Percentiles rank a stretch among this genome's conserved stretches.
phyloP scores from a whole-genome alignment of 1,284 basidiomycete genomes.

The Melampsora larici-populina region DNA sequence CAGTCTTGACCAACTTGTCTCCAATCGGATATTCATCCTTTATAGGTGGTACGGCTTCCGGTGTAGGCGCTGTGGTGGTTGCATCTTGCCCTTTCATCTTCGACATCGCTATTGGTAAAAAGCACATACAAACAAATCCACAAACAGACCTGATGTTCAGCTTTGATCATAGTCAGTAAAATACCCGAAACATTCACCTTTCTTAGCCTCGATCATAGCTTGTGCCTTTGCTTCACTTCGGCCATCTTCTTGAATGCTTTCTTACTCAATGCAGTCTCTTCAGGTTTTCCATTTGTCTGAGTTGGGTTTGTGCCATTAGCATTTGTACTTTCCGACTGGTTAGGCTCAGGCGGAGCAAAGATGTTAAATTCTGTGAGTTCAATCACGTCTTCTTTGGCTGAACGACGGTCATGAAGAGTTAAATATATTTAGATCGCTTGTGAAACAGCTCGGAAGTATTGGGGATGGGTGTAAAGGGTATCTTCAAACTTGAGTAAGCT shows the following conservation, averaged over 20 bases:
- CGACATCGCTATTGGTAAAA: constrained; percentile 6
- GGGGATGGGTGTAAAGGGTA: constrained; percentile 14
- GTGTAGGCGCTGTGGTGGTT: background rate
- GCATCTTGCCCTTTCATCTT: constrained; percentile 25
- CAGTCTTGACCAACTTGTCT: constrained; percentile 63
- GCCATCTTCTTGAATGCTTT: constrained; percentile 42
- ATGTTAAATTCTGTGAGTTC: constrained; percentile 32
- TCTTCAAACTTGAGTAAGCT: constrained; percentile 41
- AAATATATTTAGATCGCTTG: constrained; percentile 25
- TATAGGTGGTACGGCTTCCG: constrained; percentile 23
- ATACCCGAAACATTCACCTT: background rate
- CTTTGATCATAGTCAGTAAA: too few relatives aligned
- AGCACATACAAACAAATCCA: background rate
- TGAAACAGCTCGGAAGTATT: constrained; percentile 24
- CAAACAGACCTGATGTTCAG: too few relatives aligned
- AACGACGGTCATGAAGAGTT: constrained; percentile 24
- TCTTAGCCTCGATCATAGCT: constrained; percentile 36
- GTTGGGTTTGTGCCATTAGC: background rate
- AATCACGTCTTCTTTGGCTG: background rate
- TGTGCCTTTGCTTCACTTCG: constrained; percentile 37
- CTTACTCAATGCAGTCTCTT: constrained; percentile 12
- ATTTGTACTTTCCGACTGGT: background rate
- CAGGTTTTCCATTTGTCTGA: background rate
- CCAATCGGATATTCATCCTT: constrained; percentile 80
- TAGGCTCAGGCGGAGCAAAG: constrained; percentile 1